Percentiles rank a stretch among this genome's conserved stretches.
phyloP scores from a whole-genome alignment of 2,329 filamentous ascomycete species.

The Talaromyces sp. region DNA sequence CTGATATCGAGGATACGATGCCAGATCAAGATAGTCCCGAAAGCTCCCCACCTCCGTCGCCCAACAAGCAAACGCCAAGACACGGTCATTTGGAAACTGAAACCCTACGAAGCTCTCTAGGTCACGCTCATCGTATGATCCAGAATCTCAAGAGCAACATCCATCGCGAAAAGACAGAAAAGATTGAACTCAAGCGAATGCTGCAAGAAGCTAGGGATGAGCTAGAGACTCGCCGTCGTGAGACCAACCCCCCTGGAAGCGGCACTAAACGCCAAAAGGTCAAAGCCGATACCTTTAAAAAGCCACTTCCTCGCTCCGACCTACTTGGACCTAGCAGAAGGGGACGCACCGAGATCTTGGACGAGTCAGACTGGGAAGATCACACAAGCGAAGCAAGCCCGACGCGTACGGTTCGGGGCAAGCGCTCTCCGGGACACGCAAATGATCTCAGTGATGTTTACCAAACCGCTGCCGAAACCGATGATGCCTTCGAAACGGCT shows the following conservation, averaged over 20 bases:
- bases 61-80: constrained; percentile 84
- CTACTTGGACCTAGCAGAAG: constrained; percentile 71
- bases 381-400: constrained; percentile 61
- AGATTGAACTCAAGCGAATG: constrained; percentile 90
- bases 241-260: constrained; percentile 44
- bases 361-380: constrained; percentile 90
- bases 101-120: constrained; percentile 87
- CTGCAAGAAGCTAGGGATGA: constrained; percentile 94
- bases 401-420: constrained; percentile 42
- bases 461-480: constrained; percentile 75
- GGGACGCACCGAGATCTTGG: constrained; percentile 69
- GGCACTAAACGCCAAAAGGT: constrained; percentile 56
- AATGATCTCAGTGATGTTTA: constrained; percentile 64
- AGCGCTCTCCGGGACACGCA: constrained; percentile 26
- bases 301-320: constrained; percentile 63
- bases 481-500: constrained; percentile 66
- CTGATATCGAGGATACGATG: constrained; percentile 63
- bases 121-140: constrained; percentile 93
- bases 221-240: constrained; percentile 64
- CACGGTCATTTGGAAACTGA: constrained; percentile 92
- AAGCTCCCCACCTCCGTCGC: constrained; percentile 84
- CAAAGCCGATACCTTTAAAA: constrained; percentile 69
- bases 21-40: constrained; percentile 74
- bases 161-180: constrained; percentile 97
- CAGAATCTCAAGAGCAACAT: constrained; percentile 93